These are phyloP conservation scores for Metschnikowia cerradonensis DNA, from an alignment of 805 yeast species.

Conservation along the genomic window DNA sequence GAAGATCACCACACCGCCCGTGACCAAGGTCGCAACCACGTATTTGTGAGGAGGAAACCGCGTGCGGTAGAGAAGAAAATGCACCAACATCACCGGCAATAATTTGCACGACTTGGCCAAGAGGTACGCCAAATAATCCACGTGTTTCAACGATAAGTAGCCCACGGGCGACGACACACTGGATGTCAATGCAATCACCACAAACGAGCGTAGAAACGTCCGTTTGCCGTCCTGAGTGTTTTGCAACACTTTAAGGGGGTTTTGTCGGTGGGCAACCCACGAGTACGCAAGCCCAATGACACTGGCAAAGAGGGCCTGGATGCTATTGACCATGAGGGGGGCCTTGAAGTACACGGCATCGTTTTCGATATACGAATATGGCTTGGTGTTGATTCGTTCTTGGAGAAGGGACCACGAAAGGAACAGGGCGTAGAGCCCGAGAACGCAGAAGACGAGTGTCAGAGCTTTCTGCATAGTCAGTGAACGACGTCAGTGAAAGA, in stretches of 20 bases:
- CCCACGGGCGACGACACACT: slow-evolving; percentile 82
- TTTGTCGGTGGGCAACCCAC: slow-evolving; percentile 24
- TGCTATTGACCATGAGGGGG: slow-evolving; percentile 71
- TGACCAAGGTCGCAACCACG: slow-evolving; percentile 71
- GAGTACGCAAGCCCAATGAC: slow-evolving; percentile 63
- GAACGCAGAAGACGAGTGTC: slow-evolving; percentile 31
- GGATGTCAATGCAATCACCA: slow-evolving; percentile 65
- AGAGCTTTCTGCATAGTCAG: slow-evolving; percentile 4
- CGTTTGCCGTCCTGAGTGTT: not conserved
- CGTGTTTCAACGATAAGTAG: slow-evolving; percentile 70
- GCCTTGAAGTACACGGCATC: slow-evolving; percentile 54
- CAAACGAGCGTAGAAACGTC: slow-evolving; percentile 29
- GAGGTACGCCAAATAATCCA: slow-evolving; percentile 79
- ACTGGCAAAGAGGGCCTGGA: slow-evolving; percentile 73
- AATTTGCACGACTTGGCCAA: slow-evolving; percentile 91
- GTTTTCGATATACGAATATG: slow-evolving; percentile 52
- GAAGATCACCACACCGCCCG: slow-evolving; percentile 78
- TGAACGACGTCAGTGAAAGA: too few species aligned
- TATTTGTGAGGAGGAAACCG: slow-evolving; percentile 74
- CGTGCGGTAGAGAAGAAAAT: slow-evolving; percentile 63
- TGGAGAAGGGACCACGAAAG: slow-evolving; percentile 90
- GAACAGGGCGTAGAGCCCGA: slow-evolving; percentile 83
- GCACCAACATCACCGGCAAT: slow-evolving; percentile 91
- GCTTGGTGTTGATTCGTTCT: slow-evolving; percentile 76
- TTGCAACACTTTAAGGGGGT: slow-evolving; percentile 12